Evolutionary conservation across 306 rosid genomes (phyloP).

Genomic region (Lupinus albus): DNA sequence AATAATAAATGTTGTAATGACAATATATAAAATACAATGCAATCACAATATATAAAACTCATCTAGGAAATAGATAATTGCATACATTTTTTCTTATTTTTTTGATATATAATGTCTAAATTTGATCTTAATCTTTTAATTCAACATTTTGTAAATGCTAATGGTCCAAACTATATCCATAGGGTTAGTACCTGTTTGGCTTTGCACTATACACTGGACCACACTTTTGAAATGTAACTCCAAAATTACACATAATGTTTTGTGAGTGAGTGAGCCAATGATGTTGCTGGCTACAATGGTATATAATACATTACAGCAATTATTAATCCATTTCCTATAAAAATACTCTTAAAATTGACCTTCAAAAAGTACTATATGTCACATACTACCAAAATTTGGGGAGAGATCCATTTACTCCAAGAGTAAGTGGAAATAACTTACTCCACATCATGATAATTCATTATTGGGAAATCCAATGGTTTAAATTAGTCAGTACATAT

Average conservation of each 20-base stretch:
- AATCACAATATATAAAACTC: too few relatives aligned
- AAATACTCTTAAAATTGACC: conserved; percentile 2
- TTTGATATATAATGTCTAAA: too few relatives aligned
- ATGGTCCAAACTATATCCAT: conserved; percentile 36
- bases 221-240: conserved; percentile 30
- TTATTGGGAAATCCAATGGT: too few relatives aligned
- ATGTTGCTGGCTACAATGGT: conserved; percentile 27
- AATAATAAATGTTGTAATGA: too few relatives aligned
- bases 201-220: conserved; percentile 41
- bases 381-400: too few relatives aligned
- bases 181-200: conserved; percentile 29
- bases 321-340: conserved; percentile 2
- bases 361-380: too few relatives aligned
- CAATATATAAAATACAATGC: too few relatives aligned
- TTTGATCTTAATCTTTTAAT: conserved; percentile 27
- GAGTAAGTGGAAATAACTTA: too few relatives aligned
- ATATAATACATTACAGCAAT: conserved; percentile 18
- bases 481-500: too few relatives aligned
- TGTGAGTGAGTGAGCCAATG: conserved; percentile 11
- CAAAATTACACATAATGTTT: conserved; percentile 14
- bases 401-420: conserved; percentile 18
- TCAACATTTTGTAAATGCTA: conserved; percentile 15
- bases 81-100: too few relatives aligned
- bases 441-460: too few relatives aligned
- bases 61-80: too few relatives aligned